Conservation (phyloP, 306 rosid genomes). For the Quercus glauca region DNA sequence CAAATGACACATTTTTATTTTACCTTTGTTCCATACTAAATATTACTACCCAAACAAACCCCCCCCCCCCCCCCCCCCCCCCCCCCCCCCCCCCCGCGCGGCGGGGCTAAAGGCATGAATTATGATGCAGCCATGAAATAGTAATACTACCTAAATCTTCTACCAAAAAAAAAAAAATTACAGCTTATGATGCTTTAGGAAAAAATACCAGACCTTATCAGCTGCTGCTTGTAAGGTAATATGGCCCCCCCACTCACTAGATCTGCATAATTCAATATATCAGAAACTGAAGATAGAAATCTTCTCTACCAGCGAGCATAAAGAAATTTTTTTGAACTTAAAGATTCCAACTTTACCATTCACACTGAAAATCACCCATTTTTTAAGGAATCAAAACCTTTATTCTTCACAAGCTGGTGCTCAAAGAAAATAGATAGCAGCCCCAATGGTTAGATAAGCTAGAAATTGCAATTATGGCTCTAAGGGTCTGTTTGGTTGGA, state of each 20-base stretch:
- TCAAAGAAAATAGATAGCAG: neutral
- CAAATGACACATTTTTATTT: too few relatives aligned
- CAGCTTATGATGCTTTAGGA: neutral
- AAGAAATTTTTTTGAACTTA: too few relatives aligned
- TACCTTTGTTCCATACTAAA: too few relatives aligned
- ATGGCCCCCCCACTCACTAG: constrained; percentile 98
- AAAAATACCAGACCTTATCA: constrained; percentile 54
- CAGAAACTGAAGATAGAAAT: constrained; percentile 22
- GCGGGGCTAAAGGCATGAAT: too few relatives aligned
- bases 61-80: too few relatives aligned
- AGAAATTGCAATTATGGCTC: constrained; percentile 26
- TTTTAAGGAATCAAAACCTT: neutral
- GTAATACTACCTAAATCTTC: constrained; percentile 9
- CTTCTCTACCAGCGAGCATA: neutral
- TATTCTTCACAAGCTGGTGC: neutral
- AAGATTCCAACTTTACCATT: neutral
- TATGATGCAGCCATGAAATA: neutral
- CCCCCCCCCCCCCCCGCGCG: too few relatives aligned
- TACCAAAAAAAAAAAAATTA: neutral
- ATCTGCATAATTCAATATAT: constrained; percentile 44
- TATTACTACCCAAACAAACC: too few relatives aligned
- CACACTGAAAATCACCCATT: constrained; percentile 7
- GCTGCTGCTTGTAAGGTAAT: constrained; percentile 95
- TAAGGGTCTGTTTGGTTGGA: too few relatives aligned
- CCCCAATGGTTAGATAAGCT: constrained; percentile 14